Percentiles rank a stretch among this genome's conserved stretches.
These are phyloP conservation scores for Sporopachydermia quercuum DNA, from an alignment of 805 yeast species.

Conservation along the genomic window DNA sequence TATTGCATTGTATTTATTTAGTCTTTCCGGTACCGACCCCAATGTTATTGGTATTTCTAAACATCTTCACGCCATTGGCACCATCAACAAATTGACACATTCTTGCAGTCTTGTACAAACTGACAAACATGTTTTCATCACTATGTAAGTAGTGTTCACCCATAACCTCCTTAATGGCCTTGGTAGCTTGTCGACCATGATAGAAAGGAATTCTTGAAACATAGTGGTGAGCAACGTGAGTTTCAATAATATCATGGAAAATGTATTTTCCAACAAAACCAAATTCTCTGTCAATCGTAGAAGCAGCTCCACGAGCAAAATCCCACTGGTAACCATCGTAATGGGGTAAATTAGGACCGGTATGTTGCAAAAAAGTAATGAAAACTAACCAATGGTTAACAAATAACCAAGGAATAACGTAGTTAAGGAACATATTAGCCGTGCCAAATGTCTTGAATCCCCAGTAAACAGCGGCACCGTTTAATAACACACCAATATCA, in stretches of 20 bases:
- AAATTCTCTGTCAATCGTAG: conserved; percentile 74
- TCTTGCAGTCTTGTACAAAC: conserved; percentile 47
- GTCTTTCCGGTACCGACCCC: conserved; percentile 27
- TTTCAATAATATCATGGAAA: conserved; percentile 83
- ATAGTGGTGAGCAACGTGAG: conserved; percentile 80
- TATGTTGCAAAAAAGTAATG: conserved; percentile 74
- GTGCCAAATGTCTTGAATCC: conserved; percentile 51
- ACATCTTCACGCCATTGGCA: conserved; percentile 58
- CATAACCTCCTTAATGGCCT: conserved; percentile 69
- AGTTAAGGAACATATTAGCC: conserved; percentile 48
- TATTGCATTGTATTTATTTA: too few relatives aligned
- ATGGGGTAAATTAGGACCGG: conserved; percentile 69
- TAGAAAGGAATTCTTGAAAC: conserved; percentile 77
- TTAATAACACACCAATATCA: conserved; percentile 54
- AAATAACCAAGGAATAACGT: conserved; percentile 63
- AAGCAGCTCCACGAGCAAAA: conserved; percentile 82
- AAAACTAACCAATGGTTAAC: conserved; percentile 87
- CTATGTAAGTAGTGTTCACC: conserved; percentile 60
- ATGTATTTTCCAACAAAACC: conserved; percentile 66
- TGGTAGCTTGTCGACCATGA: conserved; percentile 61
- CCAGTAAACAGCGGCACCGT: conserved; percentile 35
- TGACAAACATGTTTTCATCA: conserved; percentile 59
- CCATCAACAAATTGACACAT: conserved; percentile 64
- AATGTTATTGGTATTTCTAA: conserved; percentile 50
- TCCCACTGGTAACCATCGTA: conserved; percentile 67